Base-by-base conservation (phyloP, 1,139 yeast species). In the Nakaseomyces sp. region DNA sequence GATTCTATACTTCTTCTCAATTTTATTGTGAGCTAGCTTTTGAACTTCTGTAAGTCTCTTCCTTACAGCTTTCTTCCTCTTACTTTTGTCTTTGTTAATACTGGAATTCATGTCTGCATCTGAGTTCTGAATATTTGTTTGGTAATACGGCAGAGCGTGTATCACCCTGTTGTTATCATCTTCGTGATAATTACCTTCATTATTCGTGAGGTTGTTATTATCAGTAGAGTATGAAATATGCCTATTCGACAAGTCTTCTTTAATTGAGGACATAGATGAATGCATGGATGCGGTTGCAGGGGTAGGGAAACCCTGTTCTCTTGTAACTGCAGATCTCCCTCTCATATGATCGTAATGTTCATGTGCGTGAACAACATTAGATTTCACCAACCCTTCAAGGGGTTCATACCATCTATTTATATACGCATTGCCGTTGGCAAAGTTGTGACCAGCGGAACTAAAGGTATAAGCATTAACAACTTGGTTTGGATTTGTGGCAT, bases 21-120 rank as follows among this genome's bases (percentile, higher is more conserved):
- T 79, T 57, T 76, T 76, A 60, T 79, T 79, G 56, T 81, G 88
- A 0, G 86, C 86, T 54, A 77, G 77, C 51, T 80, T 79, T 62
- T 81, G 87, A 48, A 73, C 71, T 4, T 72, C 69, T 2, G 82
- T 77, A 45, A 77, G 62, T 60, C 79, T 72, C 63, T 77, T 77
- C 55, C 82, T 66, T 42, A 77, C 72, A 1, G 76, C 71, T 54
- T 77, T 68, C 57, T 67, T 73, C 61, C 65, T 66, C 12, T 13
- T 35, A 5, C 18, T n/a, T 35, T 18, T 32, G 5, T 18, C 24
- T 15, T 32, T 32, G 18, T 17, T 18, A 18, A 9, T 13, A 9
- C 24, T 22, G 10, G 24, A 6, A 17, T 18, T 32, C 6, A 6
- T 7, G 12, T 17, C 36, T 8, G 12, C 17, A 5, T 18, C 24